A percentile compares a stretch with the other conserved stretches of the same genome.
Conservation (phyloP, 257 asterid species). For the Forsythia viridissima region DNA sequence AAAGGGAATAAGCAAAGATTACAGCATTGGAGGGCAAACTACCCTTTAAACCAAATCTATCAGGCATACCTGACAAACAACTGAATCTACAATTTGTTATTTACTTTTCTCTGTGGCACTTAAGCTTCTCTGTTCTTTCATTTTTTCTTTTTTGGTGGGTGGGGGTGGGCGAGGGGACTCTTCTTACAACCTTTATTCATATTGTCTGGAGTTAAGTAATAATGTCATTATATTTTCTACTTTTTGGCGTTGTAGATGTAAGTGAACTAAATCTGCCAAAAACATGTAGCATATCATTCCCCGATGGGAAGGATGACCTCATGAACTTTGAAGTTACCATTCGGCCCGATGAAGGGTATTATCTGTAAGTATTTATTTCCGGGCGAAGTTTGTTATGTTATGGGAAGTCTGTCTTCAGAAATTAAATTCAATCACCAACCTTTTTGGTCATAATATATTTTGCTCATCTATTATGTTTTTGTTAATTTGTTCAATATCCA, state of each 20-base stretch:
- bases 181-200: background rate
- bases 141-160: background rate
- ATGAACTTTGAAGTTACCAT: conserved; percentile 73
- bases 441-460: background rate
- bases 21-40: background rate
- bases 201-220: background rate
- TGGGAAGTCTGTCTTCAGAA: background rate
- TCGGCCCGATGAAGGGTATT: conserved; percentile 66
- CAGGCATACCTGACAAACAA: background rate
- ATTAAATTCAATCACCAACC: background rate
- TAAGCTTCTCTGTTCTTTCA: background rate
- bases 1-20: background rate
- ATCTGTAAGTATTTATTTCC: conserved; percentile 35
- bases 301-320: conserved; percentile 64
- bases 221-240: conserved; percentile 4
- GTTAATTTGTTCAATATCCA: background rate
- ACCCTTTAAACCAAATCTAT: background rate
- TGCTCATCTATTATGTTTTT: conserved; percentile 1
- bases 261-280: conserved; percentile 63
- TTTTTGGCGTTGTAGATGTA: conserved; percentile 41
- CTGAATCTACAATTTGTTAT: background rate
- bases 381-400: background rate
- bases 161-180: background rate
- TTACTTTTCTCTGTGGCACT: background rate
- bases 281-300: conserved; percentile 54